Evolutionary conservation across 106 monocot species (phyloP).

Genomic region (Allium cepa): DNA sequence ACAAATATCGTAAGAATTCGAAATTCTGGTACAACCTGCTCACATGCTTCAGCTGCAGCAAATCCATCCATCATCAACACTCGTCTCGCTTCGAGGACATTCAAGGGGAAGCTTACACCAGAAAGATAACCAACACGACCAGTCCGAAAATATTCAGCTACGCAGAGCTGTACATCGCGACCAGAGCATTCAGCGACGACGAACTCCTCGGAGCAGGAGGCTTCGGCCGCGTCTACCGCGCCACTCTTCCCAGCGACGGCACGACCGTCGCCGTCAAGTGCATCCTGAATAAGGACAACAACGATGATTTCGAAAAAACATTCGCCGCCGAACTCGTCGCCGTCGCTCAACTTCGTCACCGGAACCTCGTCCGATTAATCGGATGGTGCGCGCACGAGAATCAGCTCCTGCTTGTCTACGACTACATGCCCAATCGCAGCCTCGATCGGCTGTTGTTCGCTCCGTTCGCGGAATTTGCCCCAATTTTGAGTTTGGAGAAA

Average conservation of each 20-base stretch:
- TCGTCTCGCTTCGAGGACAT: constrained; percentile 46
- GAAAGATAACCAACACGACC: constrained; percentile 9
- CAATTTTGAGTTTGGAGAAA: constrained; percentile 39
- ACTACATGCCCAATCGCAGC: constrained; percentile 93
- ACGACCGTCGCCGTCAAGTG: constrained; percentile 78
- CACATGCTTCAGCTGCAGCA: background rate
- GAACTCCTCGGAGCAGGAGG: constrained; percentile 81
- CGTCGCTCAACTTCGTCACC: constrained; percentile 95
- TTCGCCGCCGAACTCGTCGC: constrained; percentile 80
- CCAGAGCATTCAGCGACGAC: constrained; percentile 59
- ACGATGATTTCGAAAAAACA: constrained; percentile 49
- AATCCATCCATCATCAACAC: constrained; percentile 1
- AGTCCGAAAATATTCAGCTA: constrained; percentile 71
- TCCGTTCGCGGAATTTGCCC: constrained; percentile 7
- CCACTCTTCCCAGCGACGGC: constrained; percentile 58
- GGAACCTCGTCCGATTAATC: constrained; percentile 78
- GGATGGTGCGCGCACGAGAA: constrained; percentile 80
- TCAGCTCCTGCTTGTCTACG: constrained; percentile 78
- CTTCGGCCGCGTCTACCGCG: constrained; percentile 77
- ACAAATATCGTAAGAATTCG: too few species aligned
- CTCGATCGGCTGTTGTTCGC: constrained; percentile 71
- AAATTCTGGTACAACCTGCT: background rate
- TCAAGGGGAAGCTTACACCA: constrained; percentile 13
- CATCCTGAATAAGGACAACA: constrained; percentile 23
- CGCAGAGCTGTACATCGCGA: constrained; percentile 86